A percentile compares a stretch with the other conserved stretches of the same genome.
These are phyloP conservation scores for Plasmodium gonderi DNA, from an alignment of 169 alveolate species.

Conservation along the genomic window DNA sequence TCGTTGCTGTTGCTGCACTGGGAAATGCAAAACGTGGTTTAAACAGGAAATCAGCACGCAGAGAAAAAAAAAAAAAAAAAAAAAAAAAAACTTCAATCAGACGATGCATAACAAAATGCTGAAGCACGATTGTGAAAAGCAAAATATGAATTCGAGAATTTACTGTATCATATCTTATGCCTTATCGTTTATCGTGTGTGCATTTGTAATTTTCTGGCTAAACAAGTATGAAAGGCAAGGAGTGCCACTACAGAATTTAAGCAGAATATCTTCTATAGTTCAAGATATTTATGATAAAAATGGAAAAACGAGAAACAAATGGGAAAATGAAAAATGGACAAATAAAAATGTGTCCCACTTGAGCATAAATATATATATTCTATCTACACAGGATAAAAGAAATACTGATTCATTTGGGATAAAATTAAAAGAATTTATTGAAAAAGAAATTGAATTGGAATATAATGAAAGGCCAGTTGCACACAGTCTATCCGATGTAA, in stretches of 20 bases:
- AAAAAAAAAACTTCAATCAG: background rate
- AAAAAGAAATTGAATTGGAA: background rate
- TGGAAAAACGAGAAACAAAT: background rate
- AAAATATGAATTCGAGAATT: slow-evolving; percentile 50
- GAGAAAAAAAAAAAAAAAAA: background rate
- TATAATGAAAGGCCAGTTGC: background rate
- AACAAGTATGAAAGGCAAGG: slow-evolving; percentile 57
- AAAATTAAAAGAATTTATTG: slow-evolving; percentile 17
- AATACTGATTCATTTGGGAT: slow-evolving; percentile 4
- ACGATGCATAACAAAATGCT: background rate
- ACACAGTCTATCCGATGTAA: background rate
- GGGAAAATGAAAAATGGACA: background rate
- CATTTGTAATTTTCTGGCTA: slow-evolving; percentile 10
- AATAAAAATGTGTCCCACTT: background rate
- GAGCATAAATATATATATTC: slow-evolving; percentile 9
- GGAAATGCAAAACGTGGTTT: too few relatives aligned
- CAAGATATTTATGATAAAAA: background rate
- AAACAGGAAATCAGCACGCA: too few relatives aligned
- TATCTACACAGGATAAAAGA: background rate
- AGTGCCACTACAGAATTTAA: slow-evolving; percentile 7
- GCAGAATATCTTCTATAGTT: background rate
- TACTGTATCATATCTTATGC: slow-evolving; percentile 27
- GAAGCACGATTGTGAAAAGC: background rate
- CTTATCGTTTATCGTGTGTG: slow-evolving; percentile 18
- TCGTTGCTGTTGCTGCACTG: too few relatives aligned